Base-by-base conservation (phyloP, 192 early-diverging fungal species). In the Podila epicladia region DNA sequence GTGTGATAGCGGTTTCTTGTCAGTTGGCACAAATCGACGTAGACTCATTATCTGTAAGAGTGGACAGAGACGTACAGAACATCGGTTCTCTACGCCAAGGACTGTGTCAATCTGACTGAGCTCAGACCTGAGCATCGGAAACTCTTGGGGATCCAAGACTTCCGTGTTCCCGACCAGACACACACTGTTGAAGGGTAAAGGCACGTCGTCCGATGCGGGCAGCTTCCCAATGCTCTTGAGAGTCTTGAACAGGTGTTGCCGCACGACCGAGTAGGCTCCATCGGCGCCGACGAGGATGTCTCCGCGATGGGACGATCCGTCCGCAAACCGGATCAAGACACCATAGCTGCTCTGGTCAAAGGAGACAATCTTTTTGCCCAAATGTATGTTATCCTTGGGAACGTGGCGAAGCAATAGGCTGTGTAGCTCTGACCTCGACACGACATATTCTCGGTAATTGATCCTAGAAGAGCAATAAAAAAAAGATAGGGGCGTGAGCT, bases 221-320 rank as follows among this genome's bases (percentile, higher is more conserved):
- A 55, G 17, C 8, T 20, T 55, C 8, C 53, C 53, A 9, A 9
- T 55, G 8, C 9, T 17, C 53, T 55, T 55, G 20, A 55, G 53
- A 3, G 8, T 24, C 20, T 55, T 55, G 53, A 24, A 55, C 53
- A 55, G 24, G 11, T 55, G 53, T 20, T 20, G 24, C 24, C 53
- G n/a, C 8, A 55, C 53, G 9, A 22, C 19, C 6, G 53, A 55
- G 24, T 55, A 55, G 53, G 53, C 53, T 0, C 53, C 53, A 22
- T 55, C 53, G 53, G 53, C 53, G 24, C 53, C 53, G 9, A 55
- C 53, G 24, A 55, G 53, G 24, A 55, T 55, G 53, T 55, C 53
- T 45, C 41, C 41, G 12, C 15, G 41, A 17, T 45, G 15, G 13
- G 15, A 45, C 3, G 41, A 3, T 17, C 41, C 41, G 15, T 45